A percentile compares a stretch with the other conserved stretches of the same genome.
phyloP scores from a whole-genome alignment of 2,329 filamentous ascomycete genomes.

The Colletotrichum sp. region DNA sequence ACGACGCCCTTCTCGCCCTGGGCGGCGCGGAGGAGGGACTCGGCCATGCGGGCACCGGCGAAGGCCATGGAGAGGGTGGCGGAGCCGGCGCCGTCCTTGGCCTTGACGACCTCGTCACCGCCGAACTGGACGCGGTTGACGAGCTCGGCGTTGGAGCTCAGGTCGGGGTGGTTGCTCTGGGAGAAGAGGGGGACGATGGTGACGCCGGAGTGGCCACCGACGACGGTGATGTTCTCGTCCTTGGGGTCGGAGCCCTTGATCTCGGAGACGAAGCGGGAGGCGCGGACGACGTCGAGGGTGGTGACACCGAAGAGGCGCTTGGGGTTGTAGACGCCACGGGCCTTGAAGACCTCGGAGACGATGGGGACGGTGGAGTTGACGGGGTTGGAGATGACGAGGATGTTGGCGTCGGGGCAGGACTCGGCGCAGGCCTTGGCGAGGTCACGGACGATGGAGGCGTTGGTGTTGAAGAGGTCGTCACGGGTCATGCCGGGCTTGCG shows the following conservation, averaged over 20 bases:
- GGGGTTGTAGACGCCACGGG: slow-evolving; percentile 95
- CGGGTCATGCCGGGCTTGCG: slow-evolving; percentile 99
- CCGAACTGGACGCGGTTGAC: slow-evolving; percentile 97
- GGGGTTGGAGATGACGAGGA: slow-evolving; percentile 98
- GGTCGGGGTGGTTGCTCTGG: slow-evolving; percentile 86
- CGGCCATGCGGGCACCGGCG: slow-evolving; percentile 84
- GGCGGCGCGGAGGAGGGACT: slow-evolving; percentile 89
- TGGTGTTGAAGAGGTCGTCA: slow-evolving; percentile 99
- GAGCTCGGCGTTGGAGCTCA: slow-evolving; percentile 79
- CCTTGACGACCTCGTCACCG: slow-evolving; percentile 98
- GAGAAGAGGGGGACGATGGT: slow-evolving; percentile 98
- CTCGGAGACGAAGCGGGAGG: slow-evolving; percentile 96
- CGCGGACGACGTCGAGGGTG: slow-evolving; percentile 97
- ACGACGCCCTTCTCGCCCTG: slow-evolving; percentile 94
- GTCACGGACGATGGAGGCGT: slow-evolving; percentile 98
- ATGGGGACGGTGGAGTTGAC: slow-evolving; percentile 99
- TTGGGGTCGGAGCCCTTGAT: slow-evolving; percentile 89
- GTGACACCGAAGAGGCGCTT: slow-evolving; percentile 99
- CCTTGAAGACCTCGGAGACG: slow-evolving; percentile 96
- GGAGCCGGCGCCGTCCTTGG: slow-evolving; percentile 96
- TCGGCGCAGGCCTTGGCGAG: slow-evolving; percentile 94
- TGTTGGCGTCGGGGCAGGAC: slow-evolving; percentile 87
- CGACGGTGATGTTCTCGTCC: slow-evolving; percentile 92
- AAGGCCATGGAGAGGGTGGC: slow-evolving; percentile 99
- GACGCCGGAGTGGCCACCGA: slow-evolving; percentile 96